Evolutionary conservation across 1,139 yeast genomes (phyloP), one percentile per base, ranked within the genome.

Genomic region (Scheffersomyces stambukii): DNA sequence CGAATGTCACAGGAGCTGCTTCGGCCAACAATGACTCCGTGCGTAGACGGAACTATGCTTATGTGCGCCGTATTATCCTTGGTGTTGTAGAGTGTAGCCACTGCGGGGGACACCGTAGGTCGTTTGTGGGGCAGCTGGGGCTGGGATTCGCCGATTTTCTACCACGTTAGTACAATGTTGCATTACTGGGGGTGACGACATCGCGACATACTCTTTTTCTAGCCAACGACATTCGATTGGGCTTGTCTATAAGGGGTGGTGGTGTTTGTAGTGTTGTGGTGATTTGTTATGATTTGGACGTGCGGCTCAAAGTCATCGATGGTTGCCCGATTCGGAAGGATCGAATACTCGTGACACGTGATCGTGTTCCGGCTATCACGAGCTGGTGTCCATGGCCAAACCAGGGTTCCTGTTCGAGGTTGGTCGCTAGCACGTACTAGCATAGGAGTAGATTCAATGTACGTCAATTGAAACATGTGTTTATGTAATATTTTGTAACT

Each of bases 1-100:
- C 59, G 54, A n/a, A 79, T 52, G 39, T 79, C 84, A 50, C 84
- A 77, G 8, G 70, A 57, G 32, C 77, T 65, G 39, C 86, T 78
- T 35, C 91, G 57, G 1, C 91, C 91, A 8, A 79, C 48, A 1
- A 53, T 25, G 1, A 65, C 43, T 2, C 60, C 50, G 5, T 60
- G 57, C 30, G 57, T 60, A 27, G 58, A 36, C 4, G 65, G 62
- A 3, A n/a, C n/a, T n/a, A 68, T 46, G 19, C 44, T 37, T n/a
- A 66, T 44, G 34, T 62, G 68, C 7, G 55, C 50, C 25, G 47
- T 50, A 21, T 45, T 50, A n/a, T 48, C 43, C 16, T 50, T 46
- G 8, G 58, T 50, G 31, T 55, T 57, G 41, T 57, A 64, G 26
- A 67, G 51, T 29, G n/a, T n/a, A n/a, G n/a, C n/a, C n/a, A n/a